Evolutionary conservation across 2,329 filamentous ascomycete species (phyloP), one percentile per base, ranked within the genome.

Genomic region (Dactylellina leptospora): DNA sequence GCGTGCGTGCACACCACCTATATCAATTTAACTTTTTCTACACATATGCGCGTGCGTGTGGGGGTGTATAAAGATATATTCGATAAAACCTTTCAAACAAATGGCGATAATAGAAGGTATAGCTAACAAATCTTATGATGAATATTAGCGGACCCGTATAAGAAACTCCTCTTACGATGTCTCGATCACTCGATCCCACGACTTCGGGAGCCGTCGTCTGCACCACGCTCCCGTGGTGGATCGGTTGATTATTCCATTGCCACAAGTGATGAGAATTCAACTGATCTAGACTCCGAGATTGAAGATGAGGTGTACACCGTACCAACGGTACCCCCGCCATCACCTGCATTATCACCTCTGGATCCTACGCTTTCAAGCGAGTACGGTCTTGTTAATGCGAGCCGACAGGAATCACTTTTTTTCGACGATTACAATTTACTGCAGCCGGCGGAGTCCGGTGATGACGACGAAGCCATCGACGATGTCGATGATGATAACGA

Each of bases 301-400:
- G 51, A 56, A 23, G 61, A 66, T 50, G 61, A 64, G 40, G 59
- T 59, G 30, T 23, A 22, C 3, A 45, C 48, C 11, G 20, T 73
- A 42, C 69, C 69, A 27, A 68, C 48, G 22, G 64, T 62, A n/a
- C 69, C 69, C 22, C 69, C 69, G n/a, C 69, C 69, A 27, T 73
- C 69, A n/a, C 69, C 69, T 9, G 61, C 50, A n/a, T 38, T 72
- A 48, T 64, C 45, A 10, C 36, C 68, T 3, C 22, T 11, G n/a
- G 44, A 50, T 20, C 58, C 51, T 30, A n/a, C 27, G 8, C 27
- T 56, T 3, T 54, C 68, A 2, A 50, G 38, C n/a, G 23, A 42
- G 51, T 44, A 27, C 8, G 33, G 38, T n/a, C 55, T 25, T 18
- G 64, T 45, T 47, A 25, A 45, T 11, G 38, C 42, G 1, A 48